Evolutionary conservation across 208 protist genomes (phyloP).

Genomic region (Porcisia hertigi): DNA sequence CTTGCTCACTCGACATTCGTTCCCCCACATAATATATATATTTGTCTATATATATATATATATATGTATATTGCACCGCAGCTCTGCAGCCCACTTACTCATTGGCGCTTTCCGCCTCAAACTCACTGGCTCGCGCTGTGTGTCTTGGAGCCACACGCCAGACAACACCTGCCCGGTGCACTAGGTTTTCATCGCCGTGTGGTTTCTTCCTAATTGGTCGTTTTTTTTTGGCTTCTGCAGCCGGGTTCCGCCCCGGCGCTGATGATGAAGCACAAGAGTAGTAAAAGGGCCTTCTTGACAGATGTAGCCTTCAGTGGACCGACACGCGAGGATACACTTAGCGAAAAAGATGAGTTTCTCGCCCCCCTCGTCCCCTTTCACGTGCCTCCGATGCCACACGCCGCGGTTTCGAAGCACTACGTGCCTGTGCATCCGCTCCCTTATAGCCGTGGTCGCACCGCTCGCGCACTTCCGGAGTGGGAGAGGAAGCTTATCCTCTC

Average conservation of each 20-base stretch:
- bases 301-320: conserved; percentile 16
- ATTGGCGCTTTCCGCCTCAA: no score
- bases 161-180: not conserved
- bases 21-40: no score
- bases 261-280: not conserved
- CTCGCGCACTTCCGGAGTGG: conserved; percentile 48
- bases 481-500: conserved; percentile 67
- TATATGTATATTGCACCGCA: no score
- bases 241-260: not conserved
- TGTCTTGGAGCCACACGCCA: not conserved
- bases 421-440: conserved; percentile 30
- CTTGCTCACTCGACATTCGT: no score
- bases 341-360: conserved; percentile 5
- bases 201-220: not conserved
- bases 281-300: conserved; percentile 28
- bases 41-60: no score
- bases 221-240: not conserved
- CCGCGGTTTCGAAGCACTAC: conserved; percentile 27
- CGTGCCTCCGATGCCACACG: conserved; percentile 41
- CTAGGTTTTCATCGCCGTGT: not conserved
- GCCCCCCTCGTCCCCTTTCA: conserved; percentile 44
- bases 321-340: not conserved
- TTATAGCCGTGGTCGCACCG: conserved; percentile 11
- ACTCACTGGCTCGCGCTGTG: no score
- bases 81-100: no score